Evolutionary conservation across 208 protist species (phyloP), one percentile per base, ranked within the genome.

Genomic region (Plasmodiophora brassicae): DNA sequence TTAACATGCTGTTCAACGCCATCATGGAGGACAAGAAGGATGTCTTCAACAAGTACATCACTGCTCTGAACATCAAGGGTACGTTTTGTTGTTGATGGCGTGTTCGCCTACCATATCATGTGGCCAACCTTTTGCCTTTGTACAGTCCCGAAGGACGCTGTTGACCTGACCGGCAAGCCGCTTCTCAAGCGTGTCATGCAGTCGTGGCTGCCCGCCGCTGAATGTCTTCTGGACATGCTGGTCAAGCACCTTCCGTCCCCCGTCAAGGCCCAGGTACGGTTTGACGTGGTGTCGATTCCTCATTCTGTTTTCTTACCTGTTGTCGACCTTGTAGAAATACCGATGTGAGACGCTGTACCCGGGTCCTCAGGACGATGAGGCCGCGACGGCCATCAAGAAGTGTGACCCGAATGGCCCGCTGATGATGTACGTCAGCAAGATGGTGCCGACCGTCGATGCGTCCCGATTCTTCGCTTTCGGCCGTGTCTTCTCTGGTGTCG

Each of bases 401-500:
- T 99, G 97, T 89, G 93, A 97, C 92, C 95, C 95, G 45, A 94
- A 96, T 0, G 98, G 95, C 46, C 97, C 98, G 41, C 92, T 99
- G 28, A 97, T 99, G 93, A 91, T 99, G 92, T 99, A 99, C 94
- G 95, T 99, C 88, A 98, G 96, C 91, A 99, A 99, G 97, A 99
- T 99, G 98, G 96, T 99, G 84, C 98, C 98, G 50, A 97, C 98
- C 32, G 91, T 93, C 57, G 98, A 99, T 93, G 96, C 97, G 88
- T 96, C 97, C 94, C 95, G 97, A 91, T 99, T 98, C 97, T 98
- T 94, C 91, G 97, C 97, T 85, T 98, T 98, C 91, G 97, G 97
- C 85, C 95, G 97, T 95, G 97, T 98, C 46, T 98, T 98, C 94
- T 95, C 96, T 14, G 97, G 97, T 71, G 54, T 84, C 28, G 45